These are phyloP conservation scores for Aspergillus uvarum DNA, from an alignment of 2,329 filamentous ascomycete genomes.

Conservation along the genomic window DNA sequence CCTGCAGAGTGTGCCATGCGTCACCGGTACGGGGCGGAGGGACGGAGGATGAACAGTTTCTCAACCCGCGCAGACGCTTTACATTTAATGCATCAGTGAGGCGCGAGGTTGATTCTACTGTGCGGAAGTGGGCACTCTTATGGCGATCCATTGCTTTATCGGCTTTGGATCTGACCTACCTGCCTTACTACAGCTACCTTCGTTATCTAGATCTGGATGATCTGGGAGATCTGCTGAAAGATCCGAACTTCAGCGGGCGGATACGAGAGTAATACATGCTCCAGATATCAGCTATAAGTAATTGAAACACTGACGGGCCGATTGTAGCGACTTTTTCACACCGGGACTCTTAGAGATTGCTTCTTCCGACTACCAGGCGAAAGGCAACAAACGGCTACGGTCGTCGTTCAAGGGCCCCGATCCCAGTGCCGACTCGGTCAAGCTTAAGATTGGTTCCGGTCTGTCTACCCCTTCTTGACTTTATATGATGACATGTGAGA, in stretches of 20 bases:
- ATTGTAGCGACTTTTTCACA: constrained; percentile 51
- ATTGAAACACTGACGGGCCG: constrained; percentile 7
- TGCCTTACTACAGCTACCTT: constrained; percentile 69
- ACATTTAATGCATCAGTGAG: constrained; percentile 26
- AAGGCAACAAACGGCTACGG: constrained; percentile 25
- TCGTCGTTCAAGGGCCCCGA: constrained; percentile 17
- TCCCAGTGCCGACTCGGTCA: constrained; percentile 38
- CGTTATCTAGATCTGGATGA: constrained; percentile 63
- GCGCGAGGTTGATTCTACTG: constrained; percentile 47
- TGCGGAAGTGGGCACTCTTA: constrained; percentile 60
- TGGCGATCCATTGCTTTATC: constrained; percentile 71
- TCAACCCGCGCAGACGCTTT: constrained; percentile 31
- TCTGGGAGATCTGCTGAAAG: constrained; percentile 59
- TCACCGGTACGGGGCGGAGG: constrained; percentile 47
- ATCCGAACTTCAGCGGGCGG: constrained; percentile 58
- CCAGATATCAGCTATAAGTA: background rate
- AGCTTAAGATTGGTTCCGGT: constrained; percentile 53
- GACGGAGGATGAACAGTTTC: constrained; percentile 43
- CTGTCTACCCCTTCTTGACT: constrained; percentile 11
- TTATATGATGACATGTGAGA: background rate
- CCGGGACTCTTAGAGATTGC: constrained; percentile 39
- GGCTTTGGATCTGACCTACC: constrained; percentile 59
- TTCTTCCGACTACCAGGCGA: constrained; percentile 18
- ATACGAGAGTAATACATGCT: constrained; percentile 52
- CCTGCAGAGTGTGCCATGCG: constrained; percentile 48